Evolutionary conservation across 805 yeast species (phyloP).

Genomic region (Wickerhamomyces tratensis): DNA sequence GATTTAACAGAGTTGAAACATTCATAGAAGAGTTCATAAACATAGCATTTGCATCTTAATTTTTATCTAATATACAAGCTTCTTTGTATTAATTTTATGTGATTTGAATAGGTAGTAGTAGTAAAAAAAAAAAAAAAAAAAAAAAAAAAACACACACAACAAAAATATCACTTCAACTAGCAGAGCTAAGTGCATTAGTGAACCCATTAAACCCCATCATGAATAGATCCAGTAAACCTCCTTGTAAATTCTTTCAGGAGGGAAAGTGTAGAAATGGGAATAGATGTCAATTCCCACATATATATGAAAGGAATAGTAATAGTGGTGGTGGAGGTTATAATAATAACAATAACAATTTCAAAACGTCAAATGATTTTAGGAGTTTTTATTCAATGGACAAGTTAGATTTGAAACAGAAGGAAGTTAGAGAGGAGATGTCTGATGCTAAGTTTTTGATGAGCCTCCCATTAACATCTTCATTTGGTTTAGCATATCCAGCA

Average conservation of each 20-base stretch:
- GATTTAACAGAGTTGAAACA: no score
- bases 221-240: constrained; percentile 15
- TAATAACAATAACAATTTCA: constrained; percentile 2
- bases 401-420: constrained; percentile 17
- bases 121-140: no score
- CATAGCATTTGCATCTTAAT: no score
- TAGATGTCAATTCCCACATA: constrained; percentile 35
- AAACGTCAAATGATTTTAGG: constrained; percentile 7
- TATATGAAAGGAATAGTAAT: constrained; percentile 13
- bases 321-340: constrained; percentile 1
- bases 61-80: no score
- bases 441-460: constrained; percentile 14
- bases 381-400: constrained; percentile 16
- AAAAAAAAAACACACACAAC: no score
- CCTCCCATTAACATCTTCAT: constrained; percentile 31
- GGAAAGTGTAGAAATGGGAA: constrained; percentile 33
- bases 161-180: no score
- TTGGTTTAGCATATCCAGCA: constrained; percentile 40
- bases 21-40: no score
- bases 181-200: no score
- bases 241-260: constrained; percentile 34
- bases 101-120: no score
- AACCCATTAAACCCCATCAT: no score
- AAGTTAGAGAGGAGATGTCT: constrained; percentile 17
- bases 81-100: no score